Evolutionary conservation across 192 early-diverging fungal genomes (phyloP).

Genomic region (Podila horticola): DNA sequence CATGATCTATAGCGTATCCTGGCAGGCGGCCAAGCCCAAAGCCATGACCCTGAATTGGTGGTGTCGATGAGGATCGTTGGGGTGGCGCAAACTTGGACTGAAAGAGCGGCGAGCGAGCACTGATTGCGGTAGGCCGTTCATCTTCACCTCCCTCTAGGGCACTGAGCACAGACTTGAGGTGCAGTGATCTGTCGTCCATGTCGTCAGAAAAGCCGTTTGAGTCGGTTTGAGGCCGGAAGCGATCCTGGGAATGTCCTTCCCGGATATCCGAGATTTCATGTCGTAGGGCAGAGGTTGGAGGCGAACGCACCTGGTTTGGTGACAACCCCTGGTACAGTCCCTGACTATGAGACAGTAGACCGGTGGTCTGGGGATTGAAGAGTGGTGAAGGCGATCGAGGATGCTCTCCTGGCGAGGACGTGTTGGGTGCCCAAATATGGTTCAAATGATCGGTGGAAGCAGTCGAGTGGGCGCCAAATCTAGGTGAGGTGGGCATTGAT

Average conservation of each 20-base stretch:
- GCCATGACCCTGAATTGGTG: constrained; percentile 8
- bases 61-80: constrained; percentile 30
- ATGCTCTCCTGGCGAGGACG: constrained; percentile 5
- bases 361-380: background rate
- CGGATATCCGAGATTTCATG: constrained; percentile 22
- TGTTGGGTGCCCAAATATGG: constrained; percentile 15
- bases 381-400: constrained; percentile 18
- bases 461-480: constrained; percentile 16
- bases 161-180: constrained; percentile 30
- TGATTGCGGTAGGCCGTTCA: constrained; percentile 11
- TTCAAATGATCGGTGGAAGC: constrained; percentile 9
- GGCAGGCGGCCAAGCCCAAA: constrained; percentile 3
- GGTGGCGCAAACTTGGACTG: constrained; percentile 35
- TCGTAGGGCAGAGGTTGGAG: constrained; percentile 12
- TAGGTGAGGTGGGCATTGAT: constrained; percentile 24
- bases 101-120: constrained; percentile 17
- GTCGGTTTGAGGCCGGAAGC: background rate
- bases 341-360: constrained; percentile 6
- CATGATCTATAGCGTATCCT: constrained; percentile 7
- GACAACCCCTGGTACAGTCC: constrained; percentile 16
- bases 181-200: constrained; percentile 24
- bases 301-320: constrained; percentile 22
- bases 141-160: constrained; percentile 28
- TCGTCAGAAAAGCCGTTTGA: constrained; percentile 9
- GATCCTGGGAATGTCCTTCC: background rate